A percentile compares a stretch with the other conserved stretches of the same genome.
These are phyloP conservation scores for Purshia tridentata DNA, from an alignment of 306 rosid species.

Conservation along the genomic window DNA sequence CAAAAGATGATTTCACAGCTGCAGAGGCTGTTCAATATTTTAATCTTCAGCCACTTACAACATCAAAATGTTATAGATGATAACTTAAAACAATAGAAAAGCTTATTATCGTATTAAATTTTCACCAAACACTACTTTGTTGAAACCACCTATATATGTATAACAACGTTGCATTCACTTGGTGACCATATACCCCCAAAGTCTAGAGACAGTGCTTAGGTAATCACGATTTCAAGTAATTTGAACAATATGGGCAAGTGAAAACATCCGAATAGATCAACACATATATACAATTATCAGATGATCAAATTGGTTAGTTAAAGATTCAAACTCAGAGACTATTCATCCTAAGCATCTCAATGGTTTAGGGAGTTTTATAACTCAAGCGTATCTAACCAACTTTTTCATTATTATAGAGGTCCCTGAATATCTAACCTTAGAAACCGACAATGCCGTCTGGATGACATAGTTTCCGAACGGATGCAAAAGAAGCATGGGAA, in stretches of 20 bases:
- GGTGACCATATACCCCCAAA: neutral
- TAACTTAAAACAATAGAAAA: neutral
- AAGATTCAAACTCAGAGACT: neutral
- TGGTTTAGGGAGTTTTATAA: neutral
- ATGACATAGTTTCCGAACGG: conserved; percentile 70
- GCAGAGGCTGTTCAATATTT: neutral
- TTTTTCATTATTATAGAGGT: neutral
- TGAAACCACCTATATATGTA: neutral
- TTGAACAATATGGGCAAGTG: neutral
- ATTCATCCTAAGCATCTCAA: neutral
- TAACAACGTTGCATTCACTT: neutral
- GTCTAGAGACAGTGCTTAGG: neutral
- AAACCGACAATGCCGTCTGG: conserved; percentile 41
- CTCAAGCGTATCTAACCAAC: neutral
- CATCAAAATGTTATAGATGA: neutral
- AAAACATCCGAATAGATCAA: neutral
- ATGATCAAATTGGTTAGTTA: neutral
- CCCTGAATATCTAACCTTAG: conserved; percentile 45
- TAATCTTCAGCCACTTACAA: neutral
- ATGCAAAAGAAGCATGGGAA: conserved; percentile 49
- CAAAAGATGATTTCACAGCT: conserved; percentile 8
- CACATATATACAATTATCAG: neutral
- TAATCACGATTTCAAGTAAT: neutral
- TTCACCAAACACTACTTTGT: neutral
- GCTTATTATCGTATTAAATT: neutral